Percentiles rank a stretch among this genome's conserved stretches.
Conservation (phyloP, 805 yeast species). For the Saccharomycopsis sp. region DNA sequence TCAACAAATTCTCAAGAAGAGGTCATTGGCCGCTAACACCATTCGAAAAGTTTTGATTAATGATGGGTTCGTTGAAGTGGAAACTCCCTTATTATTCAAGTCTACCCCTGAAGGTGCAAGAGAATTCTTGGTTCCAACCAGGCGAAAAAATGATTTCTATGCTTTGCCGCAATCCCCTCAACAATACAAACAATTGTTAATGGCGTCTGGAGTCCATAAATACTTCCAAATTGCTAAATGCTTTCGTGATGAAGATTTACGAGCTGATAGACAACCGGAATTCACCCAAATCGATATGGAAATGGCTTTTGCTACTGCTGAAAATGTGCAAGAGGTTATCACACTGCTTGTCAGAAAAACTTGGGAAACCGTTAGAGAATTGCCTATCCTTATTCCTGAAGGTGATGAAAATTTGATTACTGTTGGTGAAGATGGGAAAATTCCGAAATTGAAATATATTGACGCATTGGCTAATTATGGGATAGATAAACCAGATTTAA, state of each 20-base stretch:
- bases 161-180: conserved; percentile 98
- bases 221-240: conserved; percentile 92
- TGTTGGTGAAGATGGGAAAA: conserved; percentile 17
- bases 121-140: conserved; percentile 90
- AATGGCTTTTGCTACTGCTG: conserved; percentile 70
- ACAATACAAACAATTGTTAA: conserved; percentile 88
- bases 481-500: conserved; percentile 89
- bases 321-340: conserved; percentile 61
- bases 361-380: conserved; percentile 45
- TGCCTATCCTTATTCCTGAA: conserved; percentile 33
- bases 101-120: conserved; percentile 98
- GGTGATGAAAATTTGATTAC: conserved; percentile 18
- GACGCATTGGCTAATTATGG: conserved; percentile 75
- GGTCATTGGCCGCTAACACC: conserved; percentile 49
- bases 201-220: conserved; percentile 85
- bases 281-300: conserved; percentile 97
- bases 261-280: conserved; percentile 96
- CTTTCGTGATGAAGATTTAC: conserved; percentile 90
- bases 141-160: conserved; percentile 54
- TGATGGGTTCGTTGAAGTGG: conserved; percentile 66
- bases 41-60: conserved; percentile 37
- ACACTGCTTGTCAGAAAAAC: conserved; percentile 46
- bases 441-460: conserved; percentile 49
- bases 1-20: conserved; percentile 47
- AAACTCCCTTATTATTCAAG: conserved; percentile 88